These are phyloP conservation scores for Penicillium concentricum DNA, from an alignment of 2,329 filamentous ascomycete genomes.

Conservation along the genomic window DNA sequence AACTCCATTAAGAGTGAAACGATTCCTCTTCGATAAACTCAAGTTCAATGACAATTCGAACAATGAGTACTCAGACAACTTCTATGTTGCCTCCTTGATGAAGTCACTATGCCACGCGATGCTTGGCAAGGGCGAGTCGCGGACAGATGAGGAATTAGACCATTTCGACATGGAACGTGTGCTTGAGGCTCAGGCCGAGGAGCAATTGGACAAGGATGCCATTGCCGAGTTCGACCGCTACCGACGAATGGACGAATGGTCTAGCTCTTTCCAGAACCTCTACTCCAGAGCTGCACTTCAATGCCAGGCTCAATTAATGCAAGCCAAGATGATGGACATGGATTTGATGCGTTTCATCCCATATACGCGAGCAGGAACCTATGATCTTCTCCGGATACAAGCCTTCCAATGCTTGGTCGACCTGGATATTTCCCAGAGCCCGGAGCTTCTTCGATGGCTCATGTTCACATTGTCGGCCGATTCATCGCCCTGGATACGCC, in stretches of 20 bases:
- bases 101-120: constrained; percentile 58
- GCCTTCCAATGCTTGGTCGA: constrained; percentile 60
- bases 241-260: constrained; percentile 65
- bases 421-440: constrained; percentile 53
- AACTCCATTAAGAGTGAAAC: constrained; percentile 74
- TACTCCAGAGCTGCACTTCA: constrained; percentile 61
- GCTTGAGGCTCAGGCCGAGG: constrained; percentile 50
- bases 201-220: constrained; percentile 57
- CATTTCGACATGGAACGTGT: constrained; percentile 49
- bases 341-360: constrained; percentile 59
- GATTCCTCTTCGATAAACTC: constrained; percentile 83
- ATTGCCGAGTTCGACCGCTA: constrained; percentile 63
- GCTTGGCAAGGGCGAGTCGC: constrained; percentile 42
- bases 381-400: constrained; percentile 58
- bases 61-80: constrained; percentile 83
- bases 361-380: constrained; percentile 60
- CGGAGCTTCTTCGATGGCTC: constrained; percentile 56
- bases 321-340: constrained; percentile 53
- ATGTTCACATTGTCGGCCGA: constrained; percentile 58
- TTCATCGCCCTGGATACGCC: constrained; percentile 57
- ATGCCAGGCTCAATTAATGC: constrained; percentile 57
- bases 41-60: constrained; percentile 93
- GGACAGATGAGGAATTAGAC: constrained; percentile 41
- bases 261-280: constrained; percentile 63
- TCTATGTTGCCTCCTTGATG: constrained; percentile 83